phyloP scores from a whole-genome alignment of 768 basidiomycete species.

The Boletus bicolor region DNA sequence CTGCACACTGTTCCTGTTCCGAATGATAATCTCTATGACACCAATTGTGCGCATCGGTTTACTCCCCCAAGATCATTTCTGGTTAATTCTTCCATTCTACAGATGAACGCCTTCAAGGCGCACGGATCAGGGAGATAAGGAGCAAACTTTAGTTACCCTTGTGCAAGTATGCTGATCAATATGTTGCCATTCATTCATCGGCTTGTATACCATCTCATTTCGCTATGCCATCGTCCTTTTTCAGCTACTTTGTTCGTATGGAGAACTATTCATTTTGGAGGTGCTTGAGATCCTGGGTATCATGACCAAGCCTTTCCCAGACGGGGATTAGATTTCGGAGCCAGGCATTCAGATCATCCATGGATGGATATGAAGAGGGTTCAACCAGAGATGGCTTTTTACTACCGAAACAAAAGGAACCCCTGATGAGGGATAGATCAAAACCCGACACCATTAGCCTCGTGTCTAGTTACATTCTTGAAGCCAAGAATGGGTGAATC shows the following conservation, averaged over 20 bases:
- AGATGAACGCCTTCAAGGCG: slow-evolving; percentile 46
- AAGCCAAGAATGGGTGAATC: background rate
- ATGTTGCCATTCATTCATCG: background rate
- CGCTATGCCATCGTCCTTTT: background rate
- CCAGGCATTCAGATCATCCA: background rate
- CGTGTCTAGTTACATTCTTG: slow-evolving; percentile 11
- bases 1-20: slow-evolving; percentile 68
- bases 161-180: background rate
- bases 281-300: background rate
- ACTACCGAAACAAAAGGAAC: slow-evolving; percentile 17
- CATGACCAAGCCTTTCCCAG: background rate
- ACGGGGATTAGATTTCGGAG: background rate
- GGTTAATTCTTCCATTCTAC: slow-evolving; percentile 5
- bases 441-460: background rate
- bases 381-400: background rate
- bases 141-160: slow-evolving; percentile 35
- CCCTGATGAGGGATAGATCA: slow-evolving; percentile 9
- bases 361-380: slow-evolving; percentile 5
- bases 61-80: background rate
- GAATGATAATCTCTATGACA: slow-evolving; percentile 68
- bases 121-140: slow-evolving; percentile 38
- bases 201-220: slow-evolving; percentile 3
- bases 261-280: background rate
- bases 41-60: slow-evolving; percentile 64
- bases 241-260: background rate